A percentile compares a stretch with the other conserved stretches of the same genome.
phyloP scores from a whole-genome alignment of 2,329 filamentous ascomycete species.

The Neospermospora avenae region DNA sequence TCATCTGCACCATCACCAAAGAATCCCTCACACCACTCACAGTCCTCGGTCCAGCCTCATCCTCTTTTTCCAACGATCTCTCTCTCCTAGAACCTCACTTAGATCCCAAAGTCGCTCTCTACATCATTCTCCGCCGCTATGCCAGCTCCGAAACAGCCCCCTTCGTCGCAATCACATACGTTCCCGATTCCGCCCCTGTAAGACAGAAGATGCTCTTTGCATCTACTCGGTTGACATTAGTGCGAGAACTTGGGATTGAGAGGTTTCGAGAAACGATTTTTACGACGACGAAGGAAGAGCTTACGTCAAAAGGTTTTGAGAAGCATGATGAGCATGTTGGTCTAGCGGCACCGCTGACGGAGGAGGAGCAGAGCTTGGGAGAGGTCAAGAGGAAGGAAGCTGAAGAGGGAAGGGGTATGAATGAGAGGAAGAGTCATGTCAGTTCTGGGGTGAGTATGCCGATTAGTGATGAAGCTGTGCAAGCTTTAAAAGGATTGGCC shows the following conservation, averaged over 20 bases:
- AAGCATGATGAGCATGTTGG: conserved; percentile 67
- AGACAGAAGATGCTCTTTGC: conserved; percentile 87
- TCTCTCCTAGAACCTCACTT: conserved; percentile 59
- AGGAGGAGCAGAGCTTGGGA: conserved; percentile 69
- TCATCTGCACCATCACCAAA: conserved; percentile 66
- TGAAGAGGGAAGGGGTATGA: conserved; percentile 67
- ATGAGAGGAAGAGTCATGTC: conserved; percentile 49
- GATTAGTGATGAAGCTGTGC: conserved; percentile 59
- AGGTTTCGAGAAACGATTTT: conserved; percentile 76
- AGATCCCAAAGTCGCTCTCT: conserved; percentile 64
- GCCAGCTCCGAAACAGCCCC: conserved; percentile 44
- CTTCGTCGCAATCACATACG: conserved; percentile 71
- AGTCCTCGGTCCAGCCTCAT: conserved; percentile 50
- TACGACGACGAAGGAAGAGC: conserved; percentile 64
- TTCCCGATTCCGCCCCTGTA: conserved; percentile 74
- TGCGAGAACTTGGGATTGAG: conserved; percentile 73
- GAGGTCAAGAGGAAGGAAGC: conserved; percentile 74
- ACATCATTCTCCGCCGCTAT: conserved; percentile 71
- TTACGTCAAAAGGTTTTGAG: conserved; percentile 66
- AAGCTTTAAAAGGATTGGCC: conserved; percentile 58
- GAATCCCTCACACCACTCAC: conserved; percentile 64
- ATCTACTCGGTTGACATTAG: conserved; percentile 69
- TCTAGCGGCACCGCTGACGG: conserved; percentile 68
- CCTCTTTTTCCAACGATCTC: conserved; percentile 63
- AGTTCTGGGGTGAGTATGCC: conserved; percentile 44